phyloP scores from a whole-genome alignment of 1,284 basidiomycete genomes.

The Entoloma clypeatum region DNA sequence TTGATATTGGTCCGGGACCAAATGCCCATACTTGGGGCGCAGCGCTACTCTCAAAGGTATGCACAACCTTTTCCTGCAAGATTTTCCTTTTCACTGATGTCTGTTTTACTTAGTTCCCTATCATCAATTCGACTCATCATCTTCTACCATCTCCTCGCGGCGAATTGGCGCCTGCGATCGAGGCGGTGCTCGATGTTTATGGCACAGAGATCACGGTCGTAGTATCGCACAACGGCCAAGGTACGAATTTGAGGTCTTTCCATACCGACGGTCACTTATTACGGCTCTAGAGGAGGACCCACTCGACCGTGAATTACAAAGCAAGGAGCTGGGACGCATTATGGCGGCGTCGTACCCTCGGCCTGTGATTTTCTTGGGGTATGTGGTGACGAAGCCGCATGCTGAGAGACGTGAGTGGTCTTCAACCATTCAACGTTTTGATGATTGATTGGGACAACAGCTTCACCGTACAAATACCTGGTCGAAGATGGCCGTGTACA shows the following conservation, averaged over 20 bases:
- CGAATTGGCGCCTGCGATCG: conserved; percentile 91
- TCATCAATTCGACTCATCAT: conserved; percentile 86
- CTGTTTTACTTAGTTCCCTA: conserved; percentile 67
- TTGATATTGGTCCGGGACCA: conserved; percentile 84
- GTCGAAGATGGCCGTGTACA: conserved; percentile 67
- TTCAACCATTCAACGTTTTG: neutral
- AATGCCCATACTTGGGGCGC: conserved; percentile 93
- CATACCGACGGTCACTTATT: neutral
- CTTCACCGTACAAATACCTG: conserved; percentile 84
- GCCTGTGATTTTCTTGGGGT: conserved; percentile 86
- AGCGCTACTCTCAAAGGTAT: conserved; percentile 74
- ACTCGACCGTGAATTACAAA: conserved; percentile 86
- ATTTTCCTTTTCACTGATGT: conserved; percentile 4
- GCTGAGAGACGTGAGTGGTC: conserved; percentile 58
- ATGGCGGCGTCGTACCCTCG: conserved; percentile 71
- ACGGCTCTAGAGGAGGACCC: conserved; percentile 71
- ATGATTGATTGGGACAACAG: conserved; percentile 30
- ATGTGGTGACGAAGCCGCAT: conserved; percentile 79
- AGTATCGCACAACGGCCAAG: conserved; percentile 92
- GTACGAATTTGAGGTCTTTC: conserved; percentile 30
- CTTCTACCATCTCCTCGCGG: conserved; percentile 85
- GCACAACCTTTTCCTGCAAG: conserved; percentile 4
- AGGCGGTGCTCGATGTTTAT: conserved; percentile 83
- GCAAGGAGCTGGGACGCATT: conserved; percentile 76
- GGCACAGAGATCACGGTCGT: conserved; percentile 80